Percentiles rank a stretch among this genome's conserved stretches.
These are phyloP conservation scores for Erysimum cheiranthoides DNA, from an alignment of 345 rosid species.

Conservation along the genomic window DNA sequence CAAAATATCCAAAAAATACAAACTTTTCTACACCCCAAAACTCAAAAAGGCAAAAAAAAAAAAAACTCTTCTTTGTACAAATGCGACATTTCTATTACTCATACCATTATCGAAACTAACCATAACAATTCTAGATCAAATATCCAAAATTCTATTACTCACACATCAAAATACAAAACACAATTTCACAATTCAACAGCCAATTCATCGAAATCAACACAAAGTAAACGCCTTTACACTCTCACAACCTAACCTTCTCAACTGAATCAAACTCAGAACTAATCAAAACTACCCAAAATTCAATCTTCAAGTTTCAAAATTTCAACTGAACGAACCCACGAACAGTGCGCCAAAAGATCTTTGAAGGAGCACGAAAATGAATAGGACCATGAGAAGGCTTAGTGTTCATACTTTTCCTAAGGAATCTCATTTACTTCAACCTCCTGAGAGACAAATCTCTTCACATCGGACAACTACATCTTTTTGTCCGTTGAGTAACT, in stretches of 20 bases:
- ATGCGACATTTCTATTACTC: no score
- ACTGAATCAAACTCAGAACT: background rate
- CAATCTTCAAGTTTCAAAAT: background rate
- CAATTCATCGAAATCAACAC: background rate
- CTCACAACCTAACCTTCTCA: background rate
- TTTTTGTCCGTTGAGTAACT: constrained; percentile 71
- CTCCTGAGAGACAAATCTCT: constrained; percentile 78
- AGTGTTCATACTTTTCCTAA: constrained; percentile 86
- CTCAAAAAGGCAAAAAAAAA: background rate
- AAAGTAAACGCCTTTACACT: background rate
- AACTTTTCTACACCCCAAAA: background rate
- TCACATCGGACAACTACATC: constrained; percentile 68
- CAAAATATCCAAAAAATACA: no score
- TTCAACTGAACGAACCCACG: constrained; percentile 52
- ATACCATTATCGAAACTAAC: no score
- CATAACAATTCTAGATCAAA: no score
- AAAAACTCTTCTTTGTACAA: no score
- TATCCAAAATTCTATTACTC: no score
- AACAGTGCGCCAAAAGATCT: constrained; percentile 80
- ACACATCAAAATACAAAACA: background rate
- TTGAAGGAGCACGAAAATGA: constrained; percentile 80
- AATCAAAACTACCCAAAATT: background rate
- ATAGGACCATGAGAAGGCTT: constrained; percentile 91
- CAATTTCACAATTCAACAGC: background rate
- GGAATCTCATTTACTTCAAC: constrained; percentile 78